phyloP scores from a whole-genome alignment of 495 filamentous ascomycete species.

The Endocarpon pusillum region DNA sequence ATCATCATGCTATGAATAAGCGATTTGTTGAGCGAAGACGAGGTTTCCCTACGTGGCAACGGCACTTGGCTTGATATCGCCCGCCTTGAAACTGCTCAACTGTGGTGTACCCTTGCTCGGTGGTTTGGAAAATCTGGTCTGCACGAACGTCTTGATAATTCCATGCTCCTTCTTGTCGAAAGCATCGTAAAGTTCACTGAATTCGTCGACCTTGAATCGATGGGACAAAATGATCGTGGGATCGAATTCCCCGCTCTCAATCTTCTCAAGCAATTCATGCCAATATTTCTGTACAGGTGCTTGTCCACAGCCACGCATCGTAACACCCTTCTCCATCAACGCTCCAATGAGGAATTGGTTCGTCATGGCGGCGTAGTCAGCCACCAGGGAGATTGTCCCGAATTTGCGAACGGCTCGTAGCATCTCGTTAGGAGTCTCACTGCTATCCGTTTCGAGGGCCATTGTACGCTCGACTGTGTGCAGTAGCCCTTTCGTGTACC shows the following conservation, averaged over 20 bases:
- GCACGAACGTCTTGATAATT: slow-evolving; percentile 56
- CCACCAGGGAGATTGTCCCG: slow-evolving; percentile 61
- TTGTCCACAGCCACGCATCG: slow-evolving; percentile 69
- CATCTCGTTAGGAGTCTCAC: slow-evolving; percentile 80
- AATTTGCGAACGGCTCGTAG: slow-evolving; percentile 59
- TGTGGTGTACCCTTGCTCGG: slow-evolving; percentile 33
- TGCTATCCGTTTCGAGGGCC: slow-evolving; percentile 70
- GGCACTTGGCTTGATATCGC: too few species aligned
- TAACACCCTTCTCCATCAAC: slow-evolving; percentile 74
- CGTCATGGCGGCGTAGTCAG: slow-evolving; percentile 60
- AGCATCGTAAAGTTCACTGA: slow-evolving; percentile 50
- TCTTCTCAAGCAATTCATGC: slow-evolving; percentile 53
- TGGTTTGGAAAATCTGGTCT: slow-evolving; percentile 48
- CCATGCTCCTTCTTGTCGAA: slow-evolving; percentile 52
- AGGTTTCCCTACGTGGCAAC: too few species aligned
- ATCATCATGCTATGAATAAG: too few species aligned
- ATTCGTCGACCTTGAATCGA: slow-evolving; percentile 55
- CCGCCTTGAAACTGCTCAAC: slow-evolving; percentile 22
- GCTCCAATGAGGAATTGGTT: slow-evolving; percentile 75
- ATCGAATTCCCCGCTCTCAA: slow-evolving; percentile 53
- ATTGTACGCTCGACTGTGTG: slow-evolving; percentile 61
- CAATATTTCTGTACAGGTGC: slow-evolving; percentile 75
- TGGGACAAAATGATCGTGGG: slow-evolving; percentile 69
- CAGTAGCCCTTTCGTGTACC: slow-evolving; percentile 70
- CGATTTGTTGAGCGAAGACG: too few species aligned